Percentiles rank a stretch among this genome's conserved stretches.
These are phyloP conservation scores for Rhodofomes roseus DNA, from an alignment of 1,284 basidiomycete genomes.

Conservation along the genomic window DNA sequence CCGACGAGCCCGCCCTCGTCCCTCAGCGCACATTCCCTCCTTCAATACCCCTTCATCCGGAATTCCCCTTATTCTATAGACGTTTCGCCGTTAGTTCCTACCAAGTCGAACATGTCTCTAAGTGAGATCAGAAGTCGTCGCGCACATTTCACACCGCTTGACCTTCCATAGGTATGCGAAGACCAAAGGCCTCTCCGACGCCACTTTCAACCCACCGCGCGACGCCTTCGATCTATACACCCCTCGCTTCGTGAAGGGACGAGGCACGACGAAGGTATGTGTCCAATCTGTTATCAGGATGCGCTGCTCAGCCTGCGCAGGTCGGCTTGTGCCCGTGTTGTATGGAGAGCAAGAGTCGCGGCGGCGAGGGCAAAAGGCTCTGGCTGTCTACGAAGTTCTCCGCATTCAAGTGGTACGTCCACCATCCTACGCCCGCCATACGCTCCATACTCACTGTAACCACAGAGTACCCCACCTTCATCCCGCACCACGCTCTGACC, in stretches of 20 bases:
- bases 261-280: slow-evolving; percentile 52
- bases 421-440: neutral
- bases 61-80: slow-evolving; percentile 59
- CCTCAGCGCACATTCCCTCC: slow-evolving; percentile 45
- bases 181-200: slow-evolving; percentile 35
- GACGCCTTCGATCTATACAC: slow-evolving; percentile 67
- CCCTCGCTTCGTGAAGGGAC: slow-evolving; percentile 72
- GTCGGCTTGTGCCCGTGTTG: slow-evolving; percentile 79
- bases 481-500: neutral
- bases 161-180: neutral
- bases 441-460: slow-evolving; percentile 2
- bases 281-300: neutral
- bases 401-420: slow-evolving; percentile 69
- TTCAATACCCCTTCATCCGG: slow-evolving; percentile 39
- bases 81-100: slow-evolving; percentile 61
- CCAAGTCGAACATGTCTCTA: slow-evolving; percentile 27
- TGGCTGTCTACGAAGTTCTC: slow-evolving; percentile 81
- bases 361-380: slow-evolving; percentile 57
- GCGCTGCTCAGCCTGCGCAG: slow-evolving; percentile 7
- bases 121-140: slow-evolving; percentile 9
- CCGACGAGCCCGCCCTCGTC: neutral
- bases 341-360: slow-evolving; percentile 53
- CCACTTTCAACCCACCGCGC: slow-evolving; percentile 55
- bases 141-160: neutral
- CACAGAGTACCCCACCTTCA: slow-evolving; percentile 19